Evolutionary conservation across 2,329 filamentous ascomycete species (phyloP).

Genomic region (Venturia carpophila): DNA sequence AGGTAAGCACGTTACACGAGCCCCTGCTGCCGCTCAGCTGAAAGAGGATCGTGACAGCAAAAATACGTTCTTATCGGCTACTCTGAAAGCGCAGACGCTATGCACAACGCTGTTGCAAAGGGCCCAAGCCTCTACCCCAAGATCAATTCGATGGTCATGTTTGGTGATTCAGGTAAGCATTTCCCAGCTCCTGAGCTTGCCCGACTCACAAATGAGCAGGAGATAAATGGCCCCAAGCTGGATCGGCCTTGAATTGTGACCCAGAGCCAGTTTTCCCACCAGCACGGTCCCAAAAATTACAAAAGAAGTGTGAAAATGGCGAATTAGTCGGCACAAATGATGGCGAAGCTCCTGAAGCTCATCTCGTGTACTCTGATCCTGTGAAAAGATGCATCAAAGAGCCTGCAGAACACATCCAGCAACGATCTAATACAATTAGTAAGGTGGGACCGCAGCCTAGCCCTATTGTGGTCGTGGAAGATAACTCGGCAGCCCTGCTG

Average conservation of each 20-base stretch:
- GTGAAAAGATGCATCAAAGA: constrained; percentile 6
- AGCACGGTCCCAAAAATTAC: constrained; percentile 10
- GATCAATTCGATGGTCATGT: constrained; percentile 16
- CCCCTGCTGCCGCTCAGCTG: background rate
- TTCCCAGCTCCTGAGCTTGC: background rate
- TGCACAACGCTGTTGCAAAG: constrained; percentile 13
- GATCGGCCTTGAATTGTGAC: constrained; percentile 7
- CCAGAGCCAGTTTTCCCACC: constrained; percentile 10
- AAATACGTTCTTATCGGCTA: constrained; percentile 18
- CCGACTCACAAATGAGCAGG: background rate
- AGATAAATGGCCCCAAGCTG: background rate
- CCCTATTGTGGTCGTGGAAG: constrained; percentile 7
- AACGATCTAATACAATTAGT: constrained; percentile 1
- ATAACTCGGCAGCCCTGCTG: constrained; percentile 7
- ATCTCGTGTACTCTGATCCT: constrained; percentile 12
- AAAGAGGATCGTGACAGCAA: background rate
- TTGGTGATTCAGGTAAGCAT: constrained; percentile 16
- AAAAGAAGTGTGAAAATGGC: constrained; percentile 14
- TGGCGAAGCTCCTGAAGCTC: background rate
- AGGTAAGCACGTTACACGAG: background rate
- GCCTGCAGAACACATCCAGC: constrained; percentile 1
- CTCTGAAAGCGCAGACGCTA: constrained; percentile 16
- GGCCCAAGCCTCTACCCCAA: constrained; percentile 14
- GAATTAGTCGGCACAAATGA: constrained; percentile 15
- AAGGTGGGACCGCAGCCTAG: constrained; percentile 14